Percentiles rank a stretch among this genome's conserved stretches.
Evolutionary conservation across 192 early-diverging fungal species (phyloP).

Genomic region (Backusella tarrabulga): DNA sequence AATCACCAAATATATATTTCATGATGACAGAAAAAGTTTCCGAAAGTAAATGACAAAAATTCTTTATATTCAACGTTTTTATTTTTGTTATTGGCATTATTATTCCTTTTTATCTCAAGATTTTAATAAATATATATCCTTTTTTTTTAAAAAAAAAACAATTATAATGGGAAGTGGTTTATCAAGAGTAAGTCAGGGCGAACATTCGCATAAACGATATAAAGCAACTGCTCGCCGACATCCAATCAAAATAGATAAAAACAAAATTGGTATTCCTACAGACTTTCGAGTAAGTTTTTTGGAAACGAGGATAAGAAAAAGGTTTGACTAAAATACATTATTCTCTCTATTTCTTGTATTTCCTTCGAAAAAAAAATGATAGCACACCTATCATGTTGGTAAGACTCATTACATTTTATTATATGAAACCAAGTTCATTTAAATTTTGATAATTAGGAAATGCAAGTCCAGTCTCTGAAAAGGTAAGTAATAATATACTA

Average conservation of each 20-base stretch:
- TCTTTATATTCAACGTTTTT: neutral
- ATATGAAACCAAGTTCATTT: neutral
- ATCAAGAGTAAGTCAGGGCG: slow-evolving; percentile 16
- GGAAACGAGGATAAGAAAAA: neutral
- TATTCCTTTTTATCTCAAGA: slow-evolving; percentile 2
- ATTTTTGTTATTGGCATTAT: neutral
- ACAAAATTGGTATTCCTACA: slow-evolving; percentile 12
- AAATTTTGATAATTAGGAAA: neutral
- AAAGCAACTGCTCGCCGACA: neutral
- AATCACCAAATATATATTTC: slow-evolving; percentile 5
- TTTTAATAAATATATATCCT: neutral
- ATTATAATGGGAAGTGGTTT: slow-evolving; percentile 10
- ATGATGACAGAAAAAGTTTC: neutral
- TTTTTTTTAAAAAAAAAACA: neutral
- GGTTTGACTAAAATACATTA: too few relatives aligned
- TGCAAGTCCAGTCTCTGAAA: neutral
- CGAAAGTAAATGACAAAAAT: neutral
- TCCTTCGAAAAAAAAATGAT: neutral
- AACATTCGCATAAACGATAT: neutral
- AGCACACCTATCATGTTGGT: slow-evolving; percentile 22
- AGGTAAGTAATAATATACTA: neutral
- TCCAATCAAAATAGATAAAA: slow-evolving; percentile 9
- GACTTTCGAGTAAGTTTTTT: slow-evolving; percentile 17
- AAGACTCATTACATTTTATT: neutral
- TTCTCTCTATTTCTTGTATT: neutral